These are phyloP conservation scores for Botrytis squamosa DNA, from an alignment of 2,329 filamentous ascomycete species.

Conservation along the genomic window DNA sequence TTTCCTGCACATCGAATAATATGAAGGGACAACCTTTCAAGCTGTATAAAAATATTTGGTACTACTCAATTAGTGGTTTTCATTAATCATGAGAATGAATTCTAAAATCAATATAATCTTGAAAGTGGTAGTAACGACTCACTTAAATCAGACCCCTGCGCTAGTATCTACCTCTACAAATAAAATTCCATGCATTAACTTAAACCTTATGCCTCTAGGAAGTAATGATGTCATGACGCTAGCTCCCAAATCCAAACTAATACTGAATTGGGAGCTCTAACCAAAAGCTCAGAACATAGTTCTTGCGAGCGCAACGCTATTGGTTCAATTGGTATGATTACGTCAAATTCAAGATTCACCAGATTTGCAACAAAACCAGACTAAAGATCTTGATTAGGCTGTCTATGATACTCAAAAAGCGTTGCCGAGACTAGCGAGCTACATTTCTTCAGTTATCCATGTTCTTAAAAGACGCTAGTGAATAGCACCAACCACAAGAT, in stretches of 20 bases:
- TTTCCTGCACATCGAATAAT: background rate
- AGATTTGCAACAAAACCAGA: background rate
- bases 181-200: background rate
- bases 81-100: background rate
- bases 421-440: background rate
- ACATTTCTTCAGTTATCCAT: background rate
- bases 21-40: accelerated
- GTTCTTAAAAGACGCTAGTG: background rate
- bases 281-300: background rate
- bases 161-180: background rate
- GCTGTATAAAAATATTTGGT: background rate
- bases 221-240: background rate
- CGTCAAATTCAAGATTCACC: background rate
- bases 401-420: background rate
- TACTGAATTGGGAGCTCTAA: background rate
- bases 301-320: background rate
- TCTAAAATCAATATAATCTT: background rate
- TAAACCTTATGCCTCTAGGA: background rate
- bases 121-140: background rate
- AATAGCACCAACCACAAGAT: background rate
- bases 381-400: too few species aligned
- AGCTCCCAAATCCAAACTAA: too few species aligned
- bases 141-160: background rate
- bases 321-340: background rate
- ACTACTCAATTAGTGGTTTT: background rate